These are phyloP conservation scores for Aureobasidium subglaciale DNA, from an alignment of 2,329 filamentous ascomycete species.

Conservation along the genomic window DNA sequence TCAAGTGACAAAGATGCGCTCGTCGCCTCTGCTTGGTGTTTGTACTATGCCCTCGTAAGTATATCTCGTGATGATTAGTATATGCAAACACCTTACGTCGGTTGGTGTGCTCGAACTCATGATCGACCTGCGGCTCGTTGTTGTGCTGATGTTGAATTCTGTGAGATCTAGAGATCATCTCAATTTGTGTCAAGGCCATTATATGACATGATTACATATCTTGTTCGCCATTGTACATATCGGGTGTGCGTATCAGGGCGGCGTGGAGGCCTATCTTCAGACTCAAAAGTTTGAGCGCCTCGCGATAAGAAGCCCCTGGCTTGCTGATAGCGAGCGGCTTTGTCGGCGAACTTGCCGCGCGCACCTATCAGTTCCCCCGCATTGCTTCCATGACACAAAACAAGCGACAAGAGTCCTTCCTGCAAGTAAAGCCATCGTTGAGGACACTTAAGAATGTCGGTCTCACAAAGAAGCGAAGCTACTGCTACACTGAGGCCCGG, in stretches of 20 bases:
- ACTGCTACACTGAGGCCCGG: conserved; percentile 1
- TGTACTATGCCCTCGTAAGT: neutral
- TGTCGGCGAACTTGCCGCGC: neutral
- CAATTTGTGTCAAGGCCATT: neutral
- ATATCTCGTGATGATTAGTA: neutral
- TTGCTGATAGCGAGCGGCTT: neutral
- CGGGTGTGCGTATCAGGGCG: neutral
- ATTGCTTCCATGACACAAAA: neutral
- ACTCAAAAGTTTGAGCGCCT: neutral
- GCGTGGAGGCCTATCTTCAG: neutral
- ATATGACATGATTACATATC: neutral
- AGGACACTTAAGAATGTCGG: too few species aligned
- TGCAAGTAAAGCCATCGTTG: too few species aligned
- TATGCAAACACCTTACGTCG: neutral
- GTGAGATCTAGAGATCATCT: too few species aligned
- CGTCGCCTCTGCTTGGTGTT: neutral
- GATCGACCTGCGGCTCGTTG: neutral
- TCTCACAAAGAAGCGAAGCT: too few species aligned
- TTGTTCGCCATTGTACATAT: neutral
- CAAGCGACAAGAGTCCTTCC: too few species aligned
- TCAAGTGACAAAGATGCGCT: neutral
- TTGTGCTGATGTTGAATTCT: too few species aligned
- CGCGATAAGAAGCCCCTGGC: neutral
- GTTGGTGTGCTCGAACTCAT: neutral
- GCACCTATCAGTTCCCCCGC: too few species aligned